Percentiles rank a stretch among this genome's conserved stretches.
phyloP scores from a whole-genome alignment of 75 land plant species.

The Azolla pinnata region DNA sequence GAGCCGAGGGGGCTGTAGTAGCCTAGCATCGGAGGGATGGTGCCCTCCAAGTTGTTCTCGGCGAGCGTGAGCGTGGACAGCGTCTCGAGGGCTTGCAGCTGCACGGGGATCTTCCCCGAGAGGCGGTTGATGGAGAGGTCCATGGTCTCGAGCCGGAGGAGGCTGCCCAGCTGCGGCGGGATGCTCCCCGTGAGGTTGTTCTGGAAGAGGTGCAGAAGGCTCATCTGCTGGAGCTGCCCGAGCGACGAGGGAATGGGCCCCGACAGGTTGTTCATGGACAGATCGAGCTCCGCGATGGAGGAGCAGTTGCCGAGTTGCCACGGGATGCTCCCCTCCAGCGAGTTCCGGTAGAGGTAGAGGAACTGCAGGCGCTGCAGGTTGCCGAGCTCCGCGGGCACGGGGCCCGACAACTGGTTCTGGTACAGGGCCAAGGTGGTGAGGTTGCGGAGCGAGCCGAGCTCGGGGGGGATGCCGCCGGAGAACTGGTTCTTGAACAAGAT shows the following conservation, averaged over 20 bases:
- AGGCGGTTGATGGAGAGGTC: slow-evolving; percentile 71
- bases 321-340: slow-evolving; percentile 51
- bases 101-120: slow-evolving; percentile 51
- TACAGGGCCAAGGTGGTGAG: slow-evolving; percentile 57
- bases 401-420: slow-evolving; percentile 42
- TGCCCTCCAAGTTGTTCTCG: slow-evolving; percentile 42
- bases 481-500: slow-evolving; percentile 49
- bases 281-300: slow-evolving; percentile 41
- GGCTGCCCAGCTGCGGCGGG: slow-evolving; percentile 35
- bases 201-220: slow-evolving; percentile 45
- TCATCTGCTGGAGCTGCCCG: slow-evolving; percentile 33
- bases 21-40: slow-evolving; percentile 39
- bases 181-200: slow-evolving; percentile 51
- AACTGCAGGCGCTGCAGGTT: slow-evolving; percentile 32
- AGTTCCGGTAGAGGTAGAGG: slow-evolving; percentile 53
- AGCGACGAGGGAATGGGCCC: slow-evolving; percentile 58
- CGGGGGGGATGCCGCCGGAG: slow-evolving; percentile 58
- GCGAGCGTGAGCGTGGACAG: slow-evolving; percentile 51
- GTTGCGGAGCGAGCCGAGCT: slow-evolving; percentile 50
- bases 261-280: slow-evolving; percentile 47
- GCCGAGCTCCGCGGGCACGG: slow-evolving; percentile 56
- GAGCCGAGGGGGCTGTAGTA: slow-evolving; percentile 22
- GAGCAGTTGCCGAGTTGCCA: slow-evolving; percentile 48
- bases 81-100: slow-evolving; percentile 33
- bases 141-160: slow-evolving; percentile 38